Conservation (phyloP, 371 early-diverging fungal species). For the Nematocida minor region DNA sequence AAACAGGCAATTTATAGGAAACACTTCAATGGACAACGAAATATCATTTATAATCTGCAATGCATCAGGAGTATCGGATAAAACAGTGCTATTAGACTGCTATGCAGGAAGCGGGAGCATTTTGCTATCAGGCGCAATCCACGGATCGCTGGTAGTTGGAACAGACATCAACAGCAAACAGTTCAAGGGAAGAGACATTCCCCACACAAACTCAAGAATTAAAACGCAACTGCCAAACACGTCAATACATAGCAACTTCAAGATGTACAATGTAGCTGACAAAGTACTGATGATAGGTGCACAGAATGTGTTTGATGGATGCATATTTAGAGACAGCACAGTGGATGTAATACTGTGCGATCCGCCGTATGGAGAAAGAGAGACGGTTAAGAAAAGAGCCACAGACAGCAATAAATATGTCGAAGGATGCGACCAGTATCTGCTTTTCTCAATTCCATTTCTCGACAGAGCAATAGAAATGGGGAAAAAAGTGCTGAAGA, state of each 20-base stretch:
- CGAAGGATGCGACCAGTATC: neutral
- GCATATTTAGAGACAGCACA: neutral
- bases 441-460: neutral
- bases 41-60: slow-evolving; percentile 52
- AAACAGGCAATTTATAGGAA: slow-evolving; percentile 56
- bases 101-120: slow-evolving; percentile 58
- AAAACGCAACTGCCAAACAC: slow-evolving; percentile 38
- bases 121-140: slow-evolving; percentile 43
- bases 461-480: neutral
- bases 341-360: slow-evolving; percentile 50
- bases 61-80: slow-evolving; percentile 4
- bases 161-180: slow-evolving; percentile 43
- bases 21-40: slow-evolving; percentile 57
- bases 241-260: slow-evolving; percentile 48
- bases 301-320: slow-evolving; percentile 7
- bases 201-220: slow-evolving; percentile 22
- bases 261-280: slow-evolving; percentile 20
- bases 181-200: slow-evolving; percentile 16
- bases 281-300: slow-evolving; percentile 25
- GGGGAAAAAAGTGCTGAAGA: neutral
- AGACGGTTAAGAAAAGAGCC: slow-evolving; percentile 14
- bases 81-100: slow-evolving; percentile 49
- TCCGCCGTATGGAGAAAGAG: slow-evolving; percentile 53
- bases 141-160: slow-evolving; percentile 47
- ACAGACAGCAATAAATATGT: neutral